Conservation (phyloP, 768 basidiomycete genomes). For the Collybia mongolica region DNA sequence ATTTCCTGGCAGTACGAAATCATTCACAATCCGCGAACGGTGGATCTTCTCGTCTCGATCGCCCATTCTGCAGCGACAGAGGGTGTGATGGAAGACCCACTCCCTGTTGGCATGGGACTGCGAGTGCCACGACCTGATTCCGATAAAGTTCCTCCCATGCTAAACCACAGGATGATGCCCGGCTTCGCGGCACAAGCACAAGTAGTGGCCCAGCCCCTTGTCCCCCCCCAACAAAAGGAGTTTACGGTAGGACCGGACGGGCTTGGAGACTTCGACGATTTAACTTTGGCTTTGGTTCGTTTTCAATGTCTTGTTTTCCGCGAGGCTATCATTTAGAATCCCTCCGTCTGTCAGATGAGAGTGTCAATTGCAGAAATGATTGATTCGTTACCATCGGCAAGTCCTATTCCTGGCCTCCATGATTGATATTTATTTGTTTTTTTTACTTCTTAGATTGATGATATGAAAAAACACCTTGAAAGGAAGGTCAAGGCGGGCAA, state of each 20-base stretch:
- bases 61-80: constrained; percentile 57
- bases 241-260: constrained; percentile 28
- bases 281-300: constrained; percentile 35
- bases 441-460: constrained; percentile 35
- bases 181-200: no score
- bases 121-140: constrained; percentile 43
- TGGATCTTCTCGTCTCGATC: constrained; percentile 69
- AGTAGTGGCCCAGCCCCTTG: no score
- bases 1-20: constrained; percentile 59
- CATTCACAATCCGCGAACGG: constrained; percentile 56
- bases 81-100: constrained; percentile 50
- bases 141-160: constrained; percentile 1
- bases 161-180: no score
- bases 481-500: constrained; percentile 49
- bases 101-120: constrained; percentile 60
- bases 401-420: constrained; percentile 8
- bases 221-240: background rate
- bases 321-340: background rate
- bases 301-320: background rate
- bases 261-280: constrained; percentile 51
- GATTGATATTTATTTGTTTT: background rate
- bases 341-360: constrained; percentile 40
- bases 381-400: constrained; percentile 47
- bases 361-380: constrained; percentile 40
- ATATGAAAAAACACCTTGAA: constrained; percentile 61